phyloP scores from a whole-genome alignment of 495 filamentous ascomycete species.

The Hypoxylon fuscum region DNA sequence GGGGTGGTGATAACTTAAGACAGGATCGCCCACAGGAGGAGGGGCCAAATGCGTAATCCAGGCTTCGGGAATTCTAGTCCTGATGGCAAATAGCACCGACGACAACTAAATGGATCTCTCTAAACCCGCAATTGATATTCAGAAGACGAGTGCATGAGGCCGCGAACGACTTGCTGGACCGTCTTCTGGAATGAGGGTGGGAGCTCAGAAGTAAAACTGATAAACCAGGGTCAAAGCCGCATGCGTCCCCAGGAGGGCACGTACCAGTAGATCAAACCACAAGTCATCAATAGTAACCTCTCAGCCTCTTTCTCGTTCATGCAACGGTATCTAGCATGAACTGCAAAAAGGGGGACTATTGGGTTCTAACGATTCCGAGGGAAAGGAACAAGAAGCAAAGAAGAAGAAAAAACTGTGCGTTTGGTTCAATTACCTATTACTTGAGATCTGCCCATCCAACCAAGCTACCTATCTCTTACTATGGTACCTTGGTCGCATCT shows the following conservation, averaged over 20 bases:
- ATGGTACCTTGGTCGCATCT: slow-evolving; percentile 27
- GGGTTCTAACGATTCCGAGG: slow-evolving; percentile 27
- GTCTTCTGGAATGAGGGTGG: slow-evolving; percentile 33
- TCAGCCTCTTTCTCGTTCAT: slow-evolving; percentile 42
- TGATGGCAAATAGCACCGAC: slow-evolving; percentile 2
- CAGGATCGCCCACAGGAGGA: background rate
- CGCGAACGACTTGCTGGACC: slow-evolving; percentile 16
- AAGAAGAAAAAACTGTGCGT: background rate
- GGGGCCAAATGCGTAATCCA: background rate
- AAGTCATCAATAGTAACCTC: slow-evolving; percentile 28
- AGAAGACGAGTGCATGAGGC: slow-evolving; percentile 10
- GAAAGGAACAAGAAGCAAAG: slow-evolving; percentile 17
- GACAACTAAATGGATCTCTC: background rate
- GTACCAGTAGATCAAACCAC: slow-evolving; percentile 35
- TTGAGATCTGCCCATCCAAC: slow-evolving; percentile 24
- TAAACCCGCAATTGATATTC: background rate
- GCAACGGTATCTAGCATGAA: slow-evolving; percentile 37
- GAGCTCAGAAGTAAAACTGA: slow-evolving; percentile 13
- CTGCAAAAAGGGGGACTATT: slow-evolving; percentile 20
- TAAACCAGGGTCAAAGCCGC: slow-evolving; percentile 23
- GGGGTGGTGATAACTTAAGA: slow-evolving; percentile 6
- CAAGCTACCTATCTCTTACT: slow-evolving; percentile 9
- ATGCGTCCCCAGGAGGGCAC: slow-evolving; percentile 32
- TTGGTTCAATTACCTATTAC: slow-evolving; percentile 15
- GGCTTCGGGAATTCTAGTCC: background rate